Conservation (phyloP, 2,329 filamentous ascomycete species). For the Sporothrix mexicana region DNA sequence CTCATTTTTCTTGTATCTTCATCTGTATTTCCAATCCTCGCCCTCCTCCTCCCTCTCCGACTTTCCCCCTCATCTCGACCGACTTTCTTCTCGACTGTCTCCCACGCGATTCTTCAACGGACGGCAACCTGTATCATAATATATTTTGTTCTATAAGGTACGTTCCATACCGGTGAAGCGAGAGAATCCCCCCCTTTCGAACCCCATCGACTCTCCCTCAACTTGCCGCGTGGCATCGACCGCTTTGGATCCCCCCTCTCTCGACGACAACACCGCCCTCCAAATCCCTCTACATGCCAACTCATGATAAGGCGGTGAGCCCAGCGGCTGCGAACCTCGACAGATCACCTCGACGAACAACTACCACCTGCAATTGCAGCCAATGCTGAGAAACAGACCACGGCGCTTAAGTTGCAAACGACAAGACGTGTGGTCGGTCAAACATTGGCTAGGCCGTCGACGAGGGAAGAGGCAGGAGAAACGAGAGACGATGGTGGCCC, state of each 20-base stretch:
- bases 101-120: not conserved
- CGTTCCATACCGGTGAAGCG: not conserved
- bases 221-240: conserved; percentile 1
- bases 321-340: not conserved
- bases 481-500: not conserved
- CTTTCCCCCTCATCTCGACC: conserved; percentile 10
- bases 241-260: not conserved
- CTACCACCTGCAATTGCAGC: not conserved
- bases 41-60: not conserved
- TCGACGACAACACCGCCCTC: conserved; percentile 3
- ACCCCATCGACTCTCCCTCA: not conserved
- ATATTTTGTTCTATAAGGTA: conserved; percentile 38
- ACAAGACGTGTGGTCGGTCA: not conserved
- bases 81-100: conserved; percentile 4
- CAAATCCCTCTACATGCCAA: not conserved
- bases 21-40: conserved; percentile 15
- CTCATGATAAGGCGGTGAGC: conserved; percentile 23
- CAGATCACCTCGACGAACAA: not conserved
- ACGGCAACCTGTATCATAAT: conserved; percentile 39
- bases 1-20: conserved; percentile 24
- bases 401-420: not conserved
- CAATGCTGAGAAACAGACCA: not conserved
- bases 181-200: not conserved
- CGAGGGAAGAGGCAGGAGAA: not conserved
- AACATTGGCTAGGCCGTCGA: not conserved